These are phyloP conservation scores for Gentiana dahurica DNA, from an alignment of 257 asterid species.

Conservation along the genomic window DNA sequence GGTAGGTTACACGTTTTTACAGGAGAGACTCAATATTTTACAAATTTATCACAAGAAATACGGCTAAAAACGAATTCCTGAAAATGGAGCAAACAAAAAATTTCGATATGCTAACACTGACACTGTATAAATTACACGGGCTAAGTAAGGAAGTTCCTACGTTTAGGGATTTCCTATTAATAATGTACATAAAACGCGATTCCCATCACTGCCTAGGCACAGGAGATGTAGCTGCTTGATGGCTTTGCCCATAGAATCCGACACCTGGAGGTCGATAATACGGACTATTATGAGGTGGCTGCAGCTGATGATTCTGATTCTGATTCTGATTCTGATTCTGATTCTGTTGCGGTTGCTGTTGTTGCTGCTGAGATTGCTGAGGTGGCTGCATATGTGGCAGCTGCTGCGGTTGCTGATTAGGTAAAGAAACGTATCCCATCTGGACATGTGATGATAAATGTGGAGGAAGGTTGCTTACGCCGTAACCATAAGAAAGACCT, in stretches of 20 bases:
- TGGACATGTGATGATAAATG: slow-evolving; percentile 27
- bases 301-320: slow-evolving; percentile 27
- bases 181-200: slow-evolving; percentile 22
- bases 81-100: no score
- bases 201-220: slow-evolving; percentile 61
- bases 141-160: background rate
- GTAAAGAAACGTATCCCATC: slow-evolving; percentile 37
- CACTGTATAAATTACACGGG: no score
- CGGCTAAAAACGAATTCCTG: no score
- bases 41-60: no score
- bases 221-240: slow-evolving; percentile 75
- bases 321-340: slow-evolving; percentile 28
- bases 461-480: slow-evolving; percentile 31
- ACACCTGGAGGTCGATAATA: slow-evolving; percentile 67
- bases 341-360: slow-evolving; percentile 20
- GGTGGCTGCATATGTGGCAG: slow-evolving; percentile 23
- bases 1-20: no score
- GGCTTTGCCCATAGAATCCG: slow-evolving; percentile 82
- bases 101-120: no score
- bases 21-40: no score
- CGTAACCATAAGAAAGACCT: slow-evolving; percentile 44
- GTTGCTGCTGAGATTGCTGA: slow-evolving; percentile 25
- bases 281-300: slow-evolving; percentile 37
- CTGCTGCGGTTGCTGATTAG: slow-evolving; percentile 25
- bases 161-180: slow-evolving; percentile 20